Evolutionary conservation across 2,329 filamentous ascomycete genomes (phyloP).

Genomic region (Mycosphaerella sp.): DNA sequence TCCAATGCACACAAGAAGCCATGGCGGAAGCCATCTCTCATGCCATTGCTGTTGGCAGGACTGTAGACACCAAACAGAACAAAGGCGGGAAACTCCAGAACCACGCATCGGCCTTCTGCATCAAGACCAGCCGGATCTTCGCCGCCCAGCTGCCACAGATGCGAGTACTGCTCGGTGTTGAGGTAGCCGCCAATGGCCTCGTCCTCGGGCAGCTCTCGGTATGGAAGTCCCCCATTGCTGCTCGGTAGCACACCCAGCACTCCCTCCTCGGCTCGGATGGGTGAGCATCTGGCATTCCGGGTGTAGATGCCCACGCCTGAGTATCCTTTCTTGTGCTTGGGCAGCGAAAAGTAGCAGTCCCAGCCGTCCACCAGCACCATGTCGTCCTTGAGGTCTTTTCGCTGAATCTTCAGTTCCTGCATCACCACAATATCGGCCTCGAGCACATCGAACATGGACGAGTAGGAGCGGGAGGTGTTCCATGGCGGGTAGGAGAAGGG

Average conservation of each 20-base stretch:
- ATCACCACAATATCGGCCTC: conserved; percentile 90
- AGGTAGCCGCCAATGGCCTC: conserved; percentile 89
- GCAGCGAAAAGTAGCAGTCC: conserved; percentile 94
- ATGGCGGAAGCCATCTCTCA: conserved; percentile 72
- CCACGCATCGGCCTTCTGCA: conserved; percentile 82
- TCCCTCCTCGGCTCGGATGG: conserved; percentile 90
- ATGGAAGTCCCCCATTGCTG: conserved; percentile 63
- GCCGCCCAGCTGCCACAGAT: conserved; percentile 35
- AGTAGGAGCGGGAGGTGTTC: conserved; percentile 43
- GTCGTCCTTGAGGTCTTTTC: conserved; percentile 85
- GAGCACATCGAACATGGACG: conserved; percentile 85
- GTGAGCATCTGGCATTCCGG: conserved; percentile 74
- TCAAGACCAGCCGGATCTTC: conserved; percentile 71
- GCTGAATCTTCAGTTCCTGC: conserved; percentile 94
- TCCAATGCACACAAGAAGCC: conserved; percentile 77
- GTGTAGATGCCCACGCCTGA: conserved; percentile 95
- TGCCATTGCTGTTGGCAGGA: conserved; percentile 81
- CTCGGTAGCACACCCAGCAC: conserved; percentile 72
- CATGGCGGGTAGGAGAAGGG: conserved; percentile 51
- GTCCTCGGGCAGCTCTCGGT: conserved; percentile 65
- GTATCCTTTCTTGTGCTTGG: conserved; percentile 92
- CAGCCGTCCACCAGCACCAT: conserved; percentile 93
- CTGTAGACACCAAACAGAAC: conserved; percentile 90
- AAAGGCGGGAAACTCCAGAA: conserved; percentile 91
- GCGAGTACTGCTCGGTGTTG: conserved; percentile 57